Percentiles rank a stretch among this genome's conserved stretches.
Conservation (phyloP, 1,139 yeast species). For the Candida sanyaensis region DNA sequence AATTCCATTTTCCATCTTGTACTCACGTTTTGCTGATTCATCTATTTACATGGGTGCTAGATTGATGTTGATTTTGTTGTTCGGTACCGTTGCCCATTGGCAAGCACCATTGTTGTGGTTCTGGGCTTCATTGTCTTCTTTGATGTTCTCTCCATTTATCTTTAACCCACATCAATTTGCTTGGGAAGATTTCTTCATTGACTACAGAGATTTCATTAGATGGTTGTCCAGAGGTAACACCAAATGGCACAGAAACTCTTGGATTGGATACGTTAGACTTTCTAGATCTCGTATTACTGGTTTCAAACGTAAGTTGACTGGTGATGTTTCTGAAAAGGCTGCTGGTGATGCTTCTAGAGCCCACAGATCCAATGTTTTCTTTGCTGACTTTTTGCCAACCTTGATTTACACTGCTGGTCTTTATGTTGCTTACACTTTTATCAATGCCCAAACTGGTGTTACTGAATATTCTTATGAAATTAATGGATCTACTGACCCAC, state of each 20-base stretch:
- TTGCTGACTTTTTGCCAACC: conserved; percentile 88
- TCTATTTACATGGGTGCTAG: conserved; percentile 97
- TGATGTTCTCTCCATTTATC: conserved; percentile 90
- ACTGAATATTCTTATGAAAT: conserved; percentile 37
- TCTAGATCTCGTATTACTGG: conserved; percentile 97
- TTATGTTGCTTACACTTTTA: conserved; percentile 87
- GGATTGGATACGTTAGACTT: conserved; percentile 97
- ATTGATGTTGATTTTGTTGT: conserved; percentile 81
- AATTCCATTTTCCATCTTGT: conserved; percentile 93
- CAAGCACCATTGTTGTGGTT: conserved; percentile 97
- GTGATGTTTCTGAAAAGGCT: conserved; percentile 88
- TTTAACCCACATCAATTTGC: conserved; percentile 99
- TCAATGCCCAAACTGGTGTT: conserved; percentile 98
- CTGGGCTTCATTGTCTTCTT: conserved; percentile 93
- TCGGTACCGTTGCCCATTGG: conserved; percentile 94
- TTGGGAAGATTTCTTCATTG: conserved; percentile 98
- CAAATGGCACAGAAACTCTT: conserved; percentile 98
- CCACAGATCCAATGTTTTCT: conserved; percentile 80
- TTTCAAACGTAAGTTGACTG: conserved; percentile 88
- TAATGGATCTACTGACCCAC: conserved; percentile 30
- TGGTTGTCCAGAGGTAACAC: conserved; percentile 99
- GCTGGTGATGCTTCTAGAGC: conserved; percentile 97
- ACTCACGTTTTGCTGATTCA: conserved; percentile 96
- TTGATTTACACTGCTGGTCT: conserved; percentile 85
- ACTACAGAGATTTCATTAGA: conserved; percentile 96